phyloP scores from a whole-genome alignment of 2,329 filamentous ascomycete species.

The Colletotrichum eremochloae region DNA sequence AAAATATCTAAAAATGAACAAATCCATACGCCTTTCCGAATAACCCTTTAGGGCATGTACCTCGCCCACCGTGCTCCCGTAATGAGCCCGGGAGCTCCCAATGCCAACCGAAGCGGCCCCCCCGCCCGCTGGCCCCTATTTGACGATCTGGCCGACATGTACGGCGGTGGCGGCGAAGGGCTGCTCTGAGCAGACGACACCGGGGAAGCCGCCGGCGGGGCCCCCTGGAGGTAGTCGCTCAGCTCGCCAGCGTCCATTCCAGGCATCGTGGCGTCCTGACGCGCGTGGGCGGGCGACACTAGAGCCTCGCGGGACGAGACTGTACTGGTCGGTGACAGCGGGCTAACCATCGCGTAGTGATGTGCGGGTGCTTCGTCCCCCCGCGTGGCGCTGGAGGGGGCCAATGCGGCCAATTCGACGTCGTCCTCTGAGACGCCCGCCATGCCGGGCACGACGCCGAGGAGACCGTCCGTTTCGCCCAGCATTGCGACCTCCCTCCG shows the following conservation, averaged over 20 bases:
- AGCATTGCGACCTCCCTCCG: constrained; percentile 5
- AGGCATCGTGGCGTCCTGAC: constrained; percentile 7
- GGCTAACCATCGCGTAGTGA: constrained; percentile 30
- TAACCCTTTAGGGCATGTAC: neutral
- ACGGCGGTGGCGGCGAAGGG: constrained; percentile 36
- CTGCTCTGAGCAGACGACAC: constrained; percentile 21
- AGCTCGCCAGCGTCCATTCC: constrained; percentile 34
- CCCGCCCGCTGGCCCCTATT: constrained; percentile 6
- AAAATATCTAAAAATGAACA: neutral
- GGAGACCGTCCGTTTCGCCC: constrained; percentile 22
- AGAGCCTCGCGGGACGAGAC: constrained; percentile 16
- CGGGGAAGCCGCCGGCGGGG: constrained; percentile 11
- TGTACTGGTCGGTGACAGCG: constrained; percentile 25
- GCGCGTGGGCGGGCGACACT: constrained; percentile 5
- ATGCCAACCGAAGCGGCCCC: constrained; percentile 16
- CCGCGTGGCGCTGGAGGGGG: neutral
- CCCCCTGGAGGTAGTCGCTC: constrained; percentile 36
- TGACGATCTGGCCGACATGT: constrained; percentile 21
- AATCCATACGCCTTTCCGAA: neutral
- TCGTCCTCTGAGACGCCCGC: constrained; percentile 17
- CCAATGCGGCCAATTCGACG: constrained; percentile 25
- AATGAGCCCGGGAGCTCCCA: constrained; percentile 33
- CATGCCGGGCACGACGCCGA: constrained; percentile 19
- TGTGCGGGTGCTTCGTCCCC: constrained; percentile 12
- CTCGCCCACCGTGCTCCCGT: constrained; percentile 20